A percentile compares a stretch with the other conserved stretches of the same genome.
These are phyloP conservation scores for Colletotrichum gloeosporioides DNA, from an alignment of 2,329 filamentous ascomycete species.

Conservation along the genomic window DNA sequence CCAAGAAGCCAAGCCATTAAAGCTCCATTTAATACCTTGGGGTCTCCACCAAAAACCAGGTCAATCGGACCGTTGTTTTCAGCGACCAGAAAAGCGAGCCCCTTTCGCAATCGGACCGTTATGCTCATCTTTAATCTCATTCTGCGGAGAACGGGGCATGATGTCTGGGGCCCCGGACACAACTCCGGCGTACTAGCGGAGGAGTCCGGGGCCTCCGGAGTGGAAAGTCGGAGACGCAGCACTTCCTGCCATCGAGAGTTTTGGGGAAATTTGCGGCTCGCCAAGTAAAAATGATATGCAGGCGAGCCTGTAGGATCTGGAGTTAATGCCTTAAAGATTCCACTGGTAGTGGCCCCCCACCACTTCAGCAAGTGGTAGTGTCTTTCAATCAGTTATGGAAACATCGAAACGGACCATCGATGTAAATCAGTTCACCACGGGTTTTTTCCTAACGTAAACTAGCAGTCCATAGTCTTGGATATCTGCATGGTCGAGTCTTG, in stretches of 20 bases:
- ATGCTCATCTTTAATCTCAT: background rate
- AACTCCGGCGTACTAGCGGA: background rate
- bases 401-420: background rate
- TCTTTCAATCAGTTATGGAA: background rate
- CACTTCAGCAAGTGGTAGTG: background rate
- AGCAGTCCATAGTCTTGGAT: background rate
- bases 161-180: conserved; percentile 7
- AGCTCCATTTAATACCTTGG: background rate
- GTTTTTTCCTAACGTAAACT: background rate
- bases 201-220: background rate
- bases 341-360: background rate
- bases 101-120: conserved; percentile 15
- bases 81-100: background rate
- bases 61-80: conserved; percentile 16
- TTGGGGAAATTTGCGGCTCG: background rate
- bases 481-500: background rate
- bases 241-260: background rate
- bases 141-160: background rate
- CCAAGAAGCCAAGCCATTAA: conserved; percentile 8
- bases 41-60: conserved; percentile 1
- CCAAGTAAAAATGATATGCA: background rate
- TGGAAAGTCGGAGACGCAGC: background rate
- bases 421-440: background rate
- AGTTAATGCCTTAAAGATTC: background rate
- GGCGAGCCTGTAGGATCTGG: background rate